Conservation (phyloP, 148 eudicot species). For the Heliosperma pusillum region DNA sequence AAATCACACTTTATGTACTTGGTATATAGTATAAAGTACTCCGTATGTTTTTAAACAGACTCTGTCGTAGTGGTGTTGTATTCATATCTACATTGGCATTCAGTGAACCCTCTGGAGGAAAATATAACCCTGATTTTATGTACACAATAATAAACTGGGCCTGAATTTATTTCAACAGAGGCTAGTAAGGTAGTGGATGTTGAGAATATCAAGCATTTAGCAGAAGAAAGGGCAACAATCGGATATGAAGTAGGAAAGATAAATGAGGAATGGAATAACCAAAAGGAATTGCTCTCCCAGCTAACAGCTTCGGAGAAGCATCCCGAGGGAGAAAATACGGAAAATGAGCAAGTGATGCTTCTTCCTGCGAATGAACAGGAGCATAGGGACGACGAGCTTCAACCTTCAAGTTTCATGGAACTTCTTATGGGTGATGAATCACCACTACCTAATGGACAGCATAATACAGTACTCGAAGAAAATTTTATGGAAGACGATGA, state of each 20-base stretch:
- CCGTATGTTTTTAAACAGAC: too few species aligned
- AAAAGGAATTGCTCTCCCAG: slow-evolving; percentile 50
- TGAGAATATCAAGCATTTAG: slow-evolving; percentile 60
- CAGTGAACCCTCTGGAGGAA: neutral
- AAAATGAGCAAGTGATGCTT: slow-evolving; percentile 8
- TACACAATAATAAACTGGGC: neutral
- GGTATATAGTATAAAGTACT: too few species aligned
- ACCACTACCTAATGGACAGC: slow-evolving; percentile 1
- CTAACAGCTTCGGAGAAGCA: slow-evolving; percentile 33
- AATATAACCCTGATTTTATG: neutral
- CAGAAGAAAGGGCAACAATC: slow-evolving; percentile 41
- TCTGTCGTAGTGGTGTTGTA: too few species aligned
- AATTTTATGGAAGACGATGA: slow-evolving; percentile 20
- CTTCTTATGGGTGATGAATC: slow-evolving; percentile 25
- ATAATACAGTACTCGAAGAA: neutral
- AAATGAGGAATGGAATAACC: slow-evolving; percentile 50
- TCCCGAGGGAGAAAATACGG: neutral
- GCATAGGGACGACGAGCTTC: slow-evolving; percentile 6
- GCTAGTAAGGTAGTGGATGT: slow-evolving; percentile 54
- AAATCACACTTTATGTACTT: too few species aligned
- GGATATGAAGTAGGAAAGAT: slow-evolving; percentile 54
- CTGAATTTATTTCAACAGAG: slow-evolving; percentile 30
- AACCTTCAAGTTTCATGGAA: slow-evolving; percentile 19
- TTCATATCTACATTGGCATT: too few species aligned
- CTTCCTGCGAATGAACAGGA: slow-evolving; percentile 10